Conservation (phyloP, 306 rosid genomes). For the Canavalia gladiata region DNA sequence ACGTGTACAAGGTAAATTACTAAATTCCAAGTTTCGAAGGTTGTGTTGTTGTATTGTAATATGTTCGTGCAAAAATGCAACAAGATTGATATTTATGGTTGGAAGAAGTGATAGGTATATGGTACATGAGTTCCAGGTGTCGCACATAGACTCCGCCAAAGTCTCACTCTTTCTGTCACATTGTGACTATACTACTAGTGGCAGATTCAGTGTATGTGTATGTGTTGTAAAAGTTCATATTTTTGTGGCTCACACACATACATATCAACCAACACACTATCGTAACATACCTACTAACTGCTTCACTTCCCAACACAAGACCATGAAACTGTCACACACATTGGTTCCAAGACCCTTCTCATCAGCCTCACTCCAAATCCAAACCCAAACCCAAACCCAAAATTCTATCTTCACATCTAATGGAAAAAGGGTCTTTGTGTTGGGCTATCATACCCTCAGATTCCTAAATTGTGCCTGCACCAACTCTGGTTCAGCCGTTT, state of each 20-base stretch:
- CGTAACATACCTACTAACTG: not conserved
- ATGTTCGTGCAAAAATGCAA: not conserved
- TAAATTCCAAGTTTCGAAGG: not conserved
- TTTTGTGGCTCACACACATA: not conserved
- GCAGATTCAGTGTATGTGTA: too few species aligned
- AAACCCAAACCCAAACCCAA: not conserved
- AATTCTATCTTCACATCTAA: slow-evolving; percentile 39
- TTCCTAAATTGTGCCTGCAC: slow-evolving; percentile 47
- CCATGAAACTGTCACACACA: slow-evolving; percentile 63
- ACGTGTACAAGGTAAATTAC: slow-evolving; percentile 10
- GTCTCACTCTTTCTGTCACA: not conserved
- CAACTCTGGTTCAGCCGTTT: slow-evolving; percentile 52
- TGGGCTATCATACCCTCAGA: slow-evolving; percentile 36
- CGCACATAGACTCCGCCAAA: not conserved
- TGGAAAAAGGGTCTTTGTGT: slow-evolving; percentile 46
- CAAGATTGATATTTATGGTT: not conserved
- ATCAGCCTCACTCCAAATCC: slow-evolving; percentile 15
- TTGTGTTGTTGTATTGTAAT: not conserved
- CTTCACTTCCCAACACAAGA: not conserved
- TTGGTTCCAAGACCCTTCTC: slow-evolving; percentile 47
- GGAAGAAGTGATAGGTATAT: not conserved
- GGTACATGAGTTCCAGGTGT: not conserved
- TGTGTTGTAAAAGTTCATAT: not conserved
- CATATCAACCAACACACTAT: too few species aligned
- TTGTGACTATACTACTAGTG: not conserved